Evolutionary conservation across 139 green algal genomes (phyloP).

Genomic region (Micractinium conductrix): DNA sequence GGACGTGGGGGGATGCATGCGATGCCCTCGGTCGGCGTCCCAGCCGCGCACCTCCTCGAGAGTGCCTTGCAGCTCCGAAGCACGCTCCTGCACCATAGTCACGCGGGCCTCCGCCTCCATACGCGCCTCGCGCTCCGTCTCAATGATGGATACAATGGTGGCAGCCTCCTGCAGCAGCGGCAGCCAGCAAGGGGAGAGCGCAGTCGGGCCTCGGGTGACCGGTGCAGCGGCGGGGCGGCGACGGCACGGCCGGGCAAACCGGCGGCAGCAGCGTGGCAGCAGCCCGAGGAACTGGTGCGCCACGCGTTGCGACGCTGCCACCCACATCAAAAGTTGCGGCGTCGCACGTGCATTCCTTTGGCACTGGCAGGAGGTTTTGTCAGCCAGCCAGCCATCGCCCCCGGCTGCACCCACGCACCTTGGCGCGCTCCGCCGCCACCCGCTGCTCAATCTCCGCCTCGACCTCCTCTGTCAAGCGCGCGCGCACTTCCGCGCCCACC

Average conservation of each 20-base stretch:
- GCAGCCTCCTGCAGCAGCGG: background rate
- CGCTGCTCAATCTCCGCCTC: constrained; percentile 3
- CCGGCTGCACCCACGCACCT: background rate
- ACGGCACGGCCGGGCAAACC: no score
- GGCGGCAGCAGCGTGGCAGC: no score
- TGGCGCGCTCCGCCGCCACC: background rate
- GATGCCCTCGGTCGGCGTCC: no score
- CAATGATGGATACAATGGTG: background rate
- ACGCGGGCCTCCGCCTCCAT: background rate
- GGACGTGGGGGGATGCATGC: background rate
- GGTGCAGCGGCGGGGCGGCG: no score
- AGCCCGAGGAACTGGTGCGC: no score
- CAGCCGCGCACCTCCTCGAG: background rate
- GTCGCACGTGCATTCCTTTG: background rate
- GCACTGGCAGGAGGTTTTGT: no score
- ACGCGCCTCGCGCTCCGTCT: background rate
- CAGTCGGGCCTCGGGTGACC: no score
- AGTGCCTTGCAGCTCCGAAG: background rate
- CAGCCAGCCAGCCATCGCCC: no score
- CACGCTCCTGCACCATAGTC: background rate
- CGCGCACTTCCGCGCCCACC: constrained; percentile 2
- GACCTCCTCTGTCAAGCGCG: background rate
- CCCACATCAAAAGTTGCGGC: background rate
- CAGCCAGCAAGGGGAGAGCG: background rate
- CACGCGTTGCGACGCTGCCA: no score